Percentiles rank a stretch among this genome's conserved stretches.
phyloP scores from a whole-genome alignment of 208 protist genomes.

The Herpetomonas tarakana region DNA sequence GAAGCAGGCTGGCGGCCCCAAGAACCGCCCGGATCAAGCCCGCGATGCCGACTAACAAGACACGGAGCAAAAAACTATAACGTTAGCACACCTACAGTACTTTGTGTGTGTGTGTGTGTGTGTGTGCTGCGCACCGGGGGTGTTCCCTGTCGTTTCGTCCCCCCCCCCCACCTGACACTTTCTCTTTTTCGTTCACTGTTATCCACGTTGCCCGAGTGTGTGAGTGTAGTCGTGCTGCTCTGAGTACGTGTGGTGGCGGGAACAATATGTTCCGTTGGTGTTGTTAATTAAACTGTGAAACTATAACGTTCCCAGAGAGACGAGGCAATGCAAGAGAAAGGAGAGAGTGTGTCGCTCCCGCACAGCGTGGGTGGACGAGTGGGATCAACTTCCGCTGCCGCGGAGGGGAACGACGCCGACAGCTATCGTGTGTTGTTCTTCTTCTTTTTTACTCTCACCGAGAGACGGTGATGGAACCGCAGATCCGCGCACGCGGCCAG shows the following conservation, averaged over 20 bases:
- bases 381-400: slow-evolving; percentile 1
- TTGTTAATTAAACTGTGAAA: too few species aligned
- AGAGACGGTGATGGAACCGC: too few species aligned
- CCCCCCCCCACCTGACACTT: background rate
- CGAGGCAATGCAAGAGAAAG: slow-evolving; percentile 1
- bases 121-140: too few species aligned
- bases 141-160: too few species aligned
- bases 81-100: background rate
- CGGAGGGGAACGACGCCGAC: slow-evolving; percentile 4
- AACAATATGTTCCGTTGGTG: too few species aligned
- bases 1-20: slow-evolving; percentile 97
- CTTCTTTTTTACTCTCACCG: background rate
- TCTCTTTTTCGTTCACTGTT: background rate
- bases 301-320: too few species aligned
- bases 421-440: background rate
- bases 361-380: too few species aligned
- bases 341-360: slow-evolving; percentile 1
- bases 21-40: slow-evolving; percentile 83
- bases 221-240: too few species aligned
- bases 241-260: too few species aligned
- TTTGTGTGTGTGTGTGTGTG: too few species aligned
- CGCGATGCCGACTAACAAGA: slow-evolving; percentile 65
- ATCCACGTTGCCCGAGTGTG: background rate
- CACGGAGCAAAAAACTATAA: background rate
- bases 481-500: too few species aligned